Conservation (phyloP, 2,329 filamentous ascomycete genomes). For the Penicillium sp. region DNA sequence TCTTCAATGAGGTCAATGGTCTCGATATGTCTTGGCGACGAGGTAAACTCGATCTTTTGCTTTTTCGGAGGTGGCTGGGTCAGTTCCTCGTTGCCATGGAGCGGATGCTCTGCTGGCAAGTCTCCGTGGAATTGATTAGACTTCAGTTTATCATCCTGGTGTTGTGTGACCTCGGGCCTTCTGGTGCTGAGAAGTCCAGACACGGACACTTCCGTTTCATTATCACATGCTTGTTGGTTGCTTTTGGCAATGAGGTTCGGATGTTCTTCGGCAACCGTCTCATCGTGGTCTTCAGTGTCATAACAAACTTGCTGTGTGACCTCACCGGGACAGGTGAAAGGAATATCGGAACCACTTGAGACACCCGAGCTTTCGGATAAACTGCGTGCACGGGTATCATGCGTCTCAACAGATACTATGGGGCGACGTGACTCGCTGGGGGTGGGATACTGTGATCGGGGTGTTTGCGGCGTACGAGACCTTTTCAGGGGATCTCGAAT, state of each 20-base stretch:
- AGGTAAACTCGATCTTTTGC: background rate
- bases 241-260: background rate
- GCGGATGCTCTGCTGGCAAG: background rate
- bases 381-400: background rate
- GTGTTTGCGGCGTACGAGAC: background rate
- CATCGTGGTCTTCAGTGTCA: background rate
- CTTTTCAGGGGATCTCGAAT: background rate
- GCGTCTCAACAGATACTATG: background rate
- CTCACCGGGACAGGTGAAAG: background rate
- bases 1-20: background rate
- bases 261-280: background rate
- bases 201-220: background rate
- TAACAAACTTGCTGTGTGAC: background rate
- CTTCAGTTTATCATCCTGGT: background rate
- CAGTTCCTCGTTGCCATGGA: background rate
- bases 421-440: background rate
- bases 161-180: background rate
- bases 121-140: background rate
- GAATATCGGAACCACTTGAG: constrained; percentile 1
- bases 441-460: background rate
- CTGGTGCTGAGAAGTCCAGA: background rate
- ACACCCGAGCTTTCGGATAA: background rate
- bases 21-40: background rate
- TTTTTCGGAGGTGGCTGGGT: background rate
- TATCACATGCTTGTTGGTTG: background rate